Conservation (phyloP, 805 yeast species). For the Zygosaccharomyces gambellarensis region DNA sequence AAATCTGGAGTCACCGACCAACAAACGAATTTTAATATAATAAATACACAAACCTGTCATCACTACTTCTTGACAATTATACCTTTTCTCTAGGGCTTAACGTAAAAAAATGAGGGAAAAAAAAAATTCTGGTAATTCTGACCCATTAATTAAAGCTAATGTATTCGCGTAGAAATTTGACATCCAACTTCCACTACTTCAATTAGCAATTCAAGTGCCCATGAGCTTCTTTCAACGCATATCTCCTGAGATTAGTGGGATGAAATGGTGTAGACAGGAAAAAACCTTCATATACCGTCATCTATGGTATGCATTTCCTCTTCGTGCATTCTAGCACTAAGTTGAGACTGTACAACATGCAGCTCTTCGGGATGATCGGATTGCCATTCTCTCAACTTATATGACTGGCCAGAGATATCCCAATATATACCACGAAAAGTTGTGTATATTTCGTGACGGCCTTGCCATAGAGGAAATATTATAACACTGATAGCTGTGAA, state of each 20-base stretch:
- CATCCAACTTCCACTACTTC: not conserved
- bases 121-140: not conserved
- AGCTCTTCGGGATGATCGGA: slow-evolving; percentile 63
- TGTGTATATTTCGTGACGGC: slow-evolving; percentile 59
- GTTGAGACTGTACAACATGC: slow-evolving; percentile 68
- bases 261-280: not conserved
- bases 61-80: too few species aligned
- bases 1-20: too few species aligned
- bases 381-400: slow-evolving; percentile 76
- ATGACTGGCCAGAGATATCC: slow-evolving; percentile 73
- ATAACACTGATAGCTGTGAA: slow-evolving; percentile 58
- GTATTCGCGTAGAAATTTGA: too few species aligned
- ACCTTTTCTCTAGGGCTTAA: too few species aligned
- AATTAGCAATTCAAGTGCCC: not conserved
- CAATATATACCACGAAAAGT: slow-evolving; percentile 76
- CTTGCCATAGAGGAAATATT: slow-evolving; percentile 69
- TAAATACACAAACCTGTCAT: too few species aligned
- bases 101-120: too few species aligned
- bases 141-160: too few species aligned
- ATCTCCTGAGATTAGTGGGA: not conserved
- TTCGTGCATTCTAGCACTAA: slow-evolving; percentile 36
- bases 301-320: not conserved
- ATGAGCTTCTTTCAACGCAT: not conserved
- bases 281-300: not conserved
- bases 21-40: too few species aligned